Conservation (phyloP, 495 filamentous ascomycete species). For the Penicillium chermesinum region DNA sequence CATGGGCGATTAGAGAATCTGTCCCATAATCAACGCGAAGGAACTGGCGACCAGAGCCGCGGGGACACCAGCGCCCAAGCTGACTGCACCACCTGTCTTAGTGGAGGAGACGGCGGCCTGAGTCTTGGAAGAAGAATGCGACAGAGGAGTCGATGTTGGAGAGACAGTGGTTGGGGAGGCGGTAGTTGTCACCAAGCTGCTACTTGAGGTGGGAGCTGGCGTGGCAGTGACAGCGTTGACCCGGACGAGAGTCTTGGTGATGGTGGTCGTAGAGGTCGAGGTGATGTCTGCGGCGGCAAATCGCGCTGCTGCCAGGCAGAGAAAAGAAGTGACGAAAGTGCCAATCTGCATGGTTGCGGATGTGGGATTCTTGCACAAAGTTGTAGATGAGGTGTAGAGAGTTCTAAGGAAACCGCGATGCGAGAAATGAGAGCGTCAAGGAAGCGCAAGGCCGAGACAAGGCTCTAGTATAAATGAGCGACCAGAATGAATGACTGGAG, state of each 20-base stretch:
- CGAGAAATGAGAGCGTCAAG: slow-evolving; percentile 3
- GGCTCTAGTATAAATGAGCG: slow-evolving; percentile 25
- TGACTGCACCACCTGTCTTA: slow-evolving; percentile 18
- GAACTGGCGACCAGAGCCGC: slow-evolving; percentile 35
- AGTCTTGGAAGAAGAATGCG: slow-evolving; percentile 14
- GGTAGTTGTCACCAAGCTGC: slow-evolving; percentile 11
- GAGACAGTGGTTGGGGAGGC: slow-evolving; percentile 6
- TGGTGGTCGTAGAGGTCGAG: slow-evolving; percentile 27
- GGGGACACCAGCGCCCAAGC: slow-evolving; percentile 26
- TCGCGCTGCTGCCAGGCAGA: slow-evolving; percentile 33
- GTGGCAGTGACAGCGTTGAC: slow-evolving; percentile 27
- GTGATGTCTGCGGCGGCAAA: slow-evolving; percentile 24
- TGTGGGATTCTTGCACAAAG: neutral
- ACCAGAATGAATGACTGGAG: slow-evolving; percentile 22
- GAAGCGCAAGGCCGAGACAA: slow-evolving; percentile 2
- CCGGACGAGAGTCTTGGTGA: slow-evolving; percentile 32
- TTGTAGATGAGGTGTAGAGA: no score
- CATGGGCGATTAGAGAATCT: slow-evolving; percentile 23
- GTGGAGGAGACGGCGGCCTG: slow-evolving; percentile 20
- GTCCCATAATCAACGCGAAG: slow-evolving; percentile 36
- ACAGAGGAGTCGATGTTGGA: slow-evolving; percentile 20
- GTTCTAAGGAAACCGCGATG: neutral
- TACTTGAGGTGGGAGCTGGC: slow-evolving; percentile 13
- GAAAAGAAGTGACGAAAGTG: slow-evolving; percentile 29
- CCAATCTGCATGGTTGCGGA: slow-evolving; percentile 33